Evolutionary conservation across 257 asterid species (phyloP).

Genomic region (Eucommia ulmoides): DNA sequence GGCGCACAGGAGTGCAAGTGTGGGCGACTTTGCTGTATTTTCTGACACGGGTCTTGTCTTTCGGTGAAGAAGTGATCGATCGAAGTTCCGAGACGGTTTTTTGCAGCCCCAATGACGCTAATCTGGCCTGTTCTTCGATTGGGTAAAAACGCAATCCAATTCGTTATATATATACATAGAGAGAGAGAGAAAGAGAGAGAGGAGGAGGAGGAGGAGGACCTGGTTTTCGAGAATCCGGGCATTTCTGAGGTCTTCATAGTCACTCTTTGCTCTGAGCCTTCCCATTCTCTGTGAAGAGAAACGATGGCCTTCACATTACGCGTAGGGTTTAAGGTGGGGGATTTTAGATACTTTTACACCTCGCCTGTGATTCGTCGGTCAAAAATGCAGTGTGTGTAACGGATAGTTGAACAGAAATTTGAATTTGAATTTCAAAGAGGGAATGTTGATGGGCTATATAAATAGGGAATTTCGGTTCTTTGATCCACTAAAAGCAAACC

Average conservation of each 20-base stretch:
- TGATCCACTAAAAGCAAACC: too few relatives aligned
- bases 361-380: too few relatives aligned
- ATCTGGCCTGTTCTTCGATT: slow-evolving; percentile 33
- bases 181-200: background rate
- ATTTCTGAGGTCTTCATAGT: slow-evolving; percentile 47
- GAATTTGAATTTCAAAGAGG: too few relatives aligned
- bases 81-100: slow-evolving; percentile 48
- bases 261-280: slow-evolving; percentile 33
- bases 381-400: too few relatives aligned
- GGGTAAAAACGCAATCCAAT: background rate
- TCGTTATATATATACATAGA: background rate
- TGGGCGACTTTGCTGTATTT: slow-evolving; percentile 28
- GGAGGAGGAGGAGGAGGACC: background rate
- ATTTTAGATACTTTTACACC: background rate
- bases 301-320: background rate
- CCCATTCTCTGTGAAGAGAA: slow-evolving; percentile 24
- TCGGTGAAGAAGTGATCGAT: slow-evolving; percentile 27
- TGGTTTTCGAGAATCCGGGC: slow-evolving; percentile 38
- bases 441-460: too few relatives aligned
- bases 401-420: too few relatives aligned
- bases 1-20: slow-evolving; percentile 45
- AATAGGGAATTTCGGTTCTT: too few relatives aligned
- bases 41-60: slow-evolving; percentile 21
- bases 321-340: too few relatives aligned
- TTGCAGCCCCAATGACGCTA: slow-evolving; percentile 47